Percentiles rank a stretch among this genome's conserved stretches.
These are phyloP conservation scores for Phytophthora constricta DNA, from an alignment of 352 stramenopile species.

Conservation along the genomic window DNA sequence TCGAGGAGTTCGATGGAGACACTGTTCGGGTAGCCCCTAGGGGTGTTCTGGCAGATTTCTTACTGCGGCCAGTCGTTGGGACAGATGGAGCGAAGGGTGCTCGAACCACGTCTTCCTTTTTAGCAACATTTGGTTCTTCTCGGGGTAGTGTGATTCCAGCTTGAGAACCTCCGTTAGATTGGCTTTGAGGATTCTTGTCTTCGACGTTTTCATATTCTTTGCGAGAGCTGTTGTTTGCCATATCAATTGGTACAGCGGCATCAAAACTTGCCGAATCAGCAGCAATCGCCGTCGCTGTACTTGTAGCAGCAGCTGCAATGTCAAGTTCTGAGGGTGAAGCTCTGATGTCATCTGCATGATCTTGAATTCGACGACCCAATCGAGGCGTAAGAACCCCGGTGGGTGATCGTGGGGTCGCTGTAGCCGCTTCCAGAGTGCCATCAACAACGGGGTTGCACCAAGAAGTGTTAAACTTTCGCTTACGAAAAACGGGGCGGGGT, in stretches of 20 bases:
- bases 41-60: conserved; percentile 9
- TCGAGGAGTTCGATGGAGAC: not conserved
- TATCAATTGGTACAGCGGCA: not conserved
- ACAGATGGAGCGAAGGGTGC: conserved; percentile 10
- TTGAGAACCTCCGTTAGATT: not conserved
- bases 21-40: not conserved
- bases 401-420: conserved; percentile 15
- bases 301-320: not conserved
- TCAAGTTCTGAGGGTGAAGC: not conserved
- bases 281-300: not conserved
- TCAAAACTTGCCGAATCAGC: not conserved
- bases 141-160: not conserved
- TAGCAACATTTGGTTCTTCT: not conserved
- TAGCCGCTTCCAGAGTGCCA: not conserved
- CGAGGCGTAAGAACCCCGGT: conserved; percentile 2
- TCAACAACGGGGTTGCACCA: conserved; percentile 76
- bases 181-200: not conserved
- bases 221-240: not conserved
- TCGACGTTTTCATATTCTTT: conserved; percentile 3
- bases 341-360: conserved; percentile 1
- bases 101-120: conserved; percentile 30
- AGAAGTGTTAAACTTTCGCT: conserved; percentile 66
- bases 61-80: conserved; percentile 8
- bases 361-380: conserved; percentile 8
- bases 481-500: conserved; percentile 54